These are phyloP conservation scores for Asterochloris erici DNA, from an alignment of 139 green algal species.

Conservation along the genomic window DNA sequence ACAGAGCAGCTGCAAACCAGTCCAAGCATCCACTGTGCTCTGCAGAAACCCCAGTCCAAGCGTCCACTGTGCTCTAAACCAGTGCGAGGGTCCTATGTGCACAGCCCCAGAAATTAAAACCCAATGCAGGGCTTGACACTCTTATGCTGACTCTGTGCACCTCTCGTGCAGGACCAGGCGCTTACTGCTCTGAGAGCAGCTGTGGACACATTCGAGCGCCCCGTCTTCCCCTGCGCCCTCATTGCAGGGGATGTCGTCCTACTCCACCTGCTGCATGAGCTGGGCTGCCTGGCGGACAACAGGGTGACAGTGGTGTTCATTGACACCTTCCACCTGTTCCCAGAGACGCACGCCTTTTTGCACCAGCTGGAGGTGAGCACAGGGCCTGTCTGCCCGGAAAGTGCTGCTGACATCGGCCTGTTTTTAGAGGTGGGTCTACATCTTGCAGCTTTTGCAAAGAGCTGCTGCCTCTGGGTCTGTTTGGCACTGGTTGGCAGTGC, in stretches of 20 bases:
- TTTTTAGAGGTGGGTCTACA: neutral
- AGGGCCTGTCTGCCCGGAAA: neutral
- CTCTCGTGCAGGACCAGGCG: conserved; percentile 37
- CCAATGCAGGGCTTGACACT: no score
- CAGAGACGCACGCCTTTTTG: conserved; percentile 51
- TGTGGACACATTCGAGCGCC: conserved; percentile 35
- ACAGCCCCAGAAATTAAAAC: no score
- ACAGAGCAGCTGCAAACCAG: no score
- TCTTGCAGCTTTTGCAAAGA: neutral
- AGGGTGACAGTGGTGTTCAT: conserved; percentile 45
- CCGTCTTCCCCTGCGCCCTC: conserved; percentile 52
- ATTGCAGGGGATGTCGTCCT: conserved; percentile 61
- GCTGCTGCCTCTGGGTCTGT: no score
- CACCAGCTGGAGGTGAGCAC: conserved; percentile 38
- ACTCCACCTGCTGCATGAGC: conserved; percentile 41
- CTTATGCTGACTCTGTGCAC: neutral
- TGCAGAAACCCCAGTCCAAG: no score
- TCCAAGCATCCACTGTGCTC: no score
- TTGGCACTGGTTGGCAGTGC: no score
- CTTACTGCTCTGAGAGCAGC: conserved; percentile 31
- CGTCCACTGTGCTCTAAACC: no score
- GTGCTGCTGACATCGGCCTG: neutral
- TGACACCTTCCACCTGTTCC: conserved; percentile 65
- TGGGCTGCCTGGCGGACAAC: conserved; percentile 33
- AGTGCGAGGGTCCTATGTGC: no score